Conservation (phyloP, 345 rosid species). For the Eucalyptus globulus region DNA sequence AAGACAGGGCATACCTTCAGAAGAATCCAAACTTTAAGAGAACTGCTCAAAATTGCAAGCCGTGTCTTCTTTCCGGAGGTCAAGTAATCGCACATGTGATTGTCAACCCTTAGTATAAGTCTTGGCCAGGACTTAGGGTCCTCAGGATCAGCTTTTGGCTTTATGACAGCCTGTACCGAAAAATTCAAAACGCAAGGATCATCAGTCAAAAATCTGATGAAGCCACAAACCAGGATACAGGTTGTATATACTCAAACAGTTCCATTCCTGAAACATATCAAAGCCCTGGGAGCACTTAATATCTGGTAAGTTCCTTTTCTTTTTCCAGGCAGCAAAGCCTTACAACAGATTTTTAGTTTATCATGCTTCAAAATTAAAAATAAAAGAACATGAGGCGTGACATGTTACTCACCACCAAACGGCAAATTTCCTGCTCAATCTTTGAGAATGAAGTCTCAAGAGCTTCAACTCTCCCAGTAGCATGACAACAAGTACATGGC, state of each 20-base stretch:
- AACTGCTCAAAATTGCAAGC: constrained; percentile 82
- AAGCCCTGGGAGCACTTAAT: background rate
- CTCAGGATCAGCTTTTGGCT: constrained; percentile 48
- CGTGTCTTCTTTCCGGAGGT: constrained; percentile 74
- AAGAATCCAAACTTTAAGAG: constrained; percentile 92
- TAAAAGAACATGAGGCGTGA: background rate
- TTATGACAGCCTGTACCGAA: constrained; percentile 44
- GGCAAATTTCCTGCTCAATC: constrained; percentile 90
- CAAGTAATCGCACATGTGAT: constrained; percentile 75
- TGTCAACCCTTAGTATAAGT: constrained; percentile 71
- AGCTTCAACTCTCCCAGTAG: constrained; percentile 97
- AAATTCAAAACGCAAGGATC: background rate
- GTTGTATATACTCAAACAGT: background rate
- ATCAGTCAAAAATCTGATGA: background rate
- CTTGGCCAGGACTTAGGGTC: constrained; percentile 85
- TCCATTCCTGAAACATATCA: background rate
- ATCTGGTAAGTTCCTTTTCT: background rate
- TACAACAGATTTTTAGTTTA: background rate
- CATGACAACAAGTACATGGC: constrained; percentile 90
- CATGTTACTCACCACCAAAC: constrained; percentile 60
- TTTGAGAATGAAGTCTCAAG: constrained; percentile 88
- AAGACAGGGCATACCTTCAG: constrained; percentile 49
- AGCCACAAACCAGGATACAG: background rate
- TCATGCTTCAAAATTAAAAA: background rate
- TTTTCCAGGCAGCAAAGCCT: background rate